Base-by-base conservation (phyloP, 2,329 filamentous ascomycete species). In the Botryotinia convoluta region DNA sequence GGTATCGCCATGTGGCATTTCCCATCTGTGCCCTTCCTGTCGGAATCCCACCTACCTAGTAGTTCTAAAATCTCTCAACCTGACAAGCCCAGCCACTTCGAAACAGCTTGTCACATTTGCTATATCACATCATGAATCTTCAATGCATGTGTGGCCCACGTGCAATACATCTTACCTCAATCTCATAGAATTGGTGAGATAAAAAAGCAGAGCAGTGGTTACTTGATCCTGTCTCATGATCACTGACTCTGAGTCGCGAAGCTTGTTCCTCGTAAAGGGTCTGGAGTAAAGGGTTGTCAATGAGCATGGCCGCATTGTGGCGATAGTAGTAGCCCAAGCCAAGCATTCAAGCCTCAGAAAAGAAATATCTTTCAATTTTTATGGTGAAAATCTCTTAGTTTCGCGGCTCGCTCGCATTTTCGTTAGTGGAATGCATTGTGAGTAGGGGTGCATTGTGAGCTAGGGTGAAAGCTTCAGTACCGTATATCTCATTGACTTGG, bases 401-500 rank as follows among this genome's bases (percentile, higher is more conserved):
- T 68, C 48, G 65, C 65, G 48, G 65, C 45, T 51, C 45, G 26
- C 35, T 68, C 64, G 45, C 64, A 12, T 68, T 54, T 51, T 68
- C 44, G 64, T 68, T 32, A n/a, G 35, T 54, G 35, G 35, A 9
- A 37, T 39, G 26, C 10, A 54, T 68, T 12, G 35, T 68, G 35
- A 54, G 35, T 29, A n/a, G 48, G 18, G 26, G 35, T n/a, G 1
- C 7, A 29, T 18, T 57, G 14, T 29, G n/a, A 29, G 51, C n/a
- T 29, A 57, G 6, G 51, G 12, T 29, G 22, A 68, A 32, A 22
- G 48, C 35, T 22, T 18, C 6, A 42, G 5, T 29, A 6, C 51
- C 48, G n/a, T 22, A 32, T 57, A 42, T 54, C 35, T n/a, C 35
- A 68, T 57, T n/a, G 45, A 54, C 10, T 39, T 68, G 64, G 29